These are phyloP conservation scores for Epichloe hybrida DNA, from an alignment of 2,329 filamentous ascomycete genomes.

Conservation along the genomic window DNA sequence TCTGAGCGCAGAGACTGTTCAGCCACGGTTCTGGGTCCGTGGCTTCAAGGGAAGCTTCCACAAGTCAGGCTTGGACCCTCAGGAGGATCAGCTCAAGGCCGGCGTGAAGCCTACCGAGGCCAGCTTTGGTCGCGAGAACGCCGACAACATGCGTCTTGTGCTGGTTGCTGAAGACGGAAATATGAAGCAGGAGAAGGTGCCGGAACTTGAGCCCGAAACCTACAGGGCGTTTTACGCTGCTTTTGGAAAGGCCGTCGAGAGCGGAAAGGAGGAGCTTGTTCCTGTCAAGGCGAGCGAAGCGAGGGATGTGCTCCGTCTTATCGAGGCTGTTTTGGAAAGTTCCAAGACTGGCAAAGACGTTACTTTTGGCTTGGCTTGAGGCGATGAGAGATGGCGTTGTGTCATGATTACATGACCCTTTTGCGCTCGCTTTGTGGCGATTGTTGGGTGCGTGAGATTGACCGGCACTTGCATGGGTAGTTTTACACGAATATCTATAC, in stretches of 20 bases:
- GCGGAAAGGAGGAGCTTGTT: constrained; percentile 34
- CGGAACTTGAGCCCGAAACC: constrained; percentile 50
- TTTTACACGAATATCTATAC: too few relatives aligned
- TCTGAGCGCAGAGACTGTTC: constrained; percentile 52
- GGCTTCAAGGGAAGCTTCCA: constrained; percentile 63
- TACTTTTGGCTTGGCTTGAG: constrained; percentile 10
- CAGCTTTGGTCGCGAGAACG: constrained; percentile 51
- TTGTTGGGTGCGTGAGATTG: too few relatives aligned
- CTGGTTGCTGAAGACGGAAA: constrained; percentile 37
- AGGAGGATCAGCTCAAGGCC: constrained; percentile 59
- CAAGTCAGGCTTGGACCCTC: constrained; percentile 57
- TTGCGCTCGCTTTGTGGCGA: too few relatives aligned
- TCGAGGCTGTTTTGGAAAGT: constrained; percentile 39
- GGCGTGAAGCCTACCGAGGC: constrained; percentile 48
- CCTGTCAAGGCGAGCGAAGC: constrained; percentile 41
- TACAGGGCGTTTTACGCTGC: constrained; percentile 55
- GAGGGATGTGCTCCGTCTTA: constrained; percentile 37
- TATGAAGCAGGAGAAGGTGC: constrained; percentile 34
- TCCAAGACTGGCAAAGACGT: constrained; percentile 34
- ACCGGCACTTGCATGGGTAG: too few relatives aligned
- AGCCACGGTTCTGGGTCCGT: constrained; percentile 65
- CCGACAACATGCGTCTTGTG: constrained; percentile 45
- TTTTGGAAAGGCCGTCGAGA: constrained; percentile 33
- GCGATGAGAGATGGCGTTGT: too few relatives aligned
- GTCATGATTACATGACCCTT: too few relatives aligned